Evolutionary conservation across 31 red algal species (phyloP), one percentile per base, ranked within the genome.

Genomic region (Bonnemaisonia californica): DNA sequence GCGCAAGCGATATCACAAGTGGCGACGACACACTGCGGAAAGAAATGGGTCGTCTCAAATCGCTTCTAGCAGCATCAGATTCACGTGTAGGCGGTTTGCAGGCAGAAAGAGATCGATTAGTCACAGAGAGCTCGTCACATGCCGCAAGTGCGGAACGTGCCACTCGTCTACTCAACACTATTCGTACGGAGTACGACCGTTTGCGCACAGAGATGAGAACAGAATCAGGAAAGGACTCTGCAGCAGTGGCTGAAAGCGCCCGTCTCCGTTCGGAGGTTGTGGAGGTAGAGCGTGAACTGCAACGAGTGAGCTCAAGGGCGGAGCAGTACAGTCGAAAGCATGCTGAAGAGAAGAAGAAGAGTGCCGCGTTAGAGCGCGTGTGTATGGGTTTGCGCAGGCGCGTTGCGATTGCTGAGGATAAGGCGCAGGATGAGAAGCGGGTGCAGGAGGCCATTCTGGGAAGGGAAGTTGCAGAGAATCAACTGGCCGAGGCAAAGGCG

Each of bases 301-400:
- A 51, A 33, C 73, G 63, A 22, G 18, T 87, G 42, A 77, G 54
- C 19, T 39, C 58, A 70, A 32, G 74, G 22, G 83, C 83, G 5
- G 63, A 74, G 24, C 61, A 78, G 13, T 41, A 69, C 24, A 54
- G 64, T 26, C 41, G 57, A 26, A 34, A 47, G 26, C 36, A 65
- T 22, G 87, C 57, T 29, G 87, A 76, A 58, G 78, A 90, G 61
- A 75, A 63, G 35, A 40, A 69, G 27, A 75, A 77, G 12, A 54
- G 58, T 32, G 36, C 47, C n/a, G 71, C 87, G 4, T 63, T 90
- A 31, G 87, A 90, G 57, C 66, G 87, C 37, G 87, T 90, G 31
- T 80, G 76, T 51, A 82, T 90, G 77, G 87, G 71, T 28, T 74
- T 90, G 78, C 51, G 87, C 45, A 75, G 87, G 30, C 69, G 87